These are phyloP conservation scores for Guyanaporus albipodus DNA, from an alignment of 768 basidiomycete species.

Conservation along the genomic window DNA sequence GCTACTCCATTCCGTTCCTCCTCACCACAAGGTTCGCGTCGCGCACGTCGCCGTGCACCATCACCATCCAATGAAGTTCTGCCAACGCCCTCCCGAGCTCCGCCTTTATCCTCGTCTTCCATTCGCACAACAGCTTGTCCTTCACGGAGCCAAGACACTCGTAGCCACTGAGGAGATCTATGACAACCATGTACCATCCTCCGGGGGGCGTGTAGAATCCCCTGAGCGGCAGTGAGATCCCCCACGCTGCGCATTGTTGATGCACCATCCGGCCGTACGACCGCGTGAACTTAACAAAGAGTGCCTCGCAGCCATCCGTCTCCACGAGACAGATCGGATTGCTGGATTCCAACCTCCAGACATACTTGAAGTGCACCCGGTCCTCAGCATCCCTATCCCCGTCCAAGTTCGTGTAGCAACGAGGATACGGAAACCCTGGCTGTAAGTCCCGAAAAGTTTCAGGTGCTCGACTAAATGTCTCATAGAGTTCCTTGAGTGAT, in stretches of 20 bases:
- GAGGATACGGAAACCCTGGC: not conserved
- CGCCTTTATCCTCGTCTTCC: not conserved
- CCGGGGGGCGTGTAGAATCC: conserved; percentile 28
- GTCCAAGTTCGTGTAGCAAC: not conserved
- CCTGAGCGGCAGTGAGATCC: conserved; percentile 20
- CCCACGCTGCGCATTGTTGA: not conserved
- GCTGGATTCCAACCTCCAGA: not conserved
- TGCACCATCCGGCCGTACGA: not conserved
- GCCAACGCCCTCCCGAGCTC: not conserved
- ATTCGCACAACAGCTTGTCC: not conserved
- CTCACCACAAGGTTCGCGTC: conserved; percentile 18
- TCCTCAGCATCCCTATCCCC: not conserved
- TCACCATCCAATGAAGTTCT: conserved; percentile 10
- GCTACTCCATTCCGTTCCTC: not conserved
- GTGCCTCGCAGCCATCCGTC: not conserved
- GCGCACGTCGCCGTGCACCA: conserved; percentile 25
- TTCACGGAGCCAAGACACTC: not conserved
- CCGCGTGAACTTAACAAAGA: not conserved
- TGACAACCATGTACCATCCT: conserved; percentile 33
- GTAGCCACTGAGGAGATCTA: conserved; percentile 27
- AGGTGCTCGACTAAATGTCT: not conserved
- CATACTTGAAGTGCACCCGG: not conserved
- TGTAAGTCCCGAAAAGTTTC: not conserved
- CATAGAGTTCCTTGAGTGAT: not conserved
- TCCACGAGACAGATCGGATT: not conserved